Base-by-base conservation (phyloP, 2,329 filamentous ascomycete species). In the Cytospora piceicola region DNA sequence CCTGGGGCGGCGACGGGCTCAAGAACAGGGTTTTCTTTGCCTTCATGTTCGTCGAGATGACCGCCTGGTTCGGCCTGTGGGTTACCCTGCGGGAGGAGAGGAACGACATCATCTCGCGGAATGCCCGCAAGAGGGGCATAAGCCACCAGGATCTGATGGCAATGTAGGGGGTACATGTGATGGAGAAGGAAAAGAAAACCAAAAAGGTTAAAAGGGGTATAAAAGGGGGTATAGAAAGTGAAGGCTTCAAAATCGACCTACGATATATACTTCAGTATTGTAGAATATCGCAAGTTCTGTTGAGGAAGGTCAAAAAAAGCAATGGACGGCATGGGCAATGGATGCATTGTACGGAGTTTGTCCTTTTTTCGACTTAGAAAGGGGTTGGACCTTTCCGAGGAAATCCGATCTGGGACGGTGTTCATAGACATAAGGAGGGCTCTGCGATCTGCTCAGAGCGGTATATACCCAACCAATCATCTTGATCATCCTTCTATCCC, bases 51-150 rank as follows among this genome's bases (percentile, higher is more conserved):
- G 74, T 96, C 73, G 94, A 97, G 81, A 86, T 92, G 75, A 82
- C 92, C 70, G 85, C 85, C 68, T 97, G 93, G 92, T 93, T 96
- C 77, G 97, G 93, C 93, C 88, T 87, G 29, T 92, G 88, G 83
- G 82, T 89, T 34, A 90, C 87, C 5, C 76, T 93, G 71, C 81
- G 87, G 61, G 90, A 93, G 72, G 90, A 93, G 80, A 73, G 79
- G n/a, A 69, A 72, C 5, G 77, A 75, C 24, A 73, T 85, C 3
- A 65, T 80, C 12, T 72, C 72, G 9, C 78, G 77, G 68, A 80
- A 81, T 73, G 75, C 73, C 27, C 75, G 73, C 69, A 75, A 73
- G 66, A 69, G 72, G 58, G 68, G 30, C 9, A 20, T 27, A 22
- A 29, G 20, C 3, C 34, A 36, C 34, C 34, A 36, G 34, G n/a